Percentiles rank a stretch among this genome's conserved stretches.
These are phyloP conservation scores for Ambrosia trifida DNA, from an alignment of 129 eudicot species.

Conservation along the genomic window DNA sequence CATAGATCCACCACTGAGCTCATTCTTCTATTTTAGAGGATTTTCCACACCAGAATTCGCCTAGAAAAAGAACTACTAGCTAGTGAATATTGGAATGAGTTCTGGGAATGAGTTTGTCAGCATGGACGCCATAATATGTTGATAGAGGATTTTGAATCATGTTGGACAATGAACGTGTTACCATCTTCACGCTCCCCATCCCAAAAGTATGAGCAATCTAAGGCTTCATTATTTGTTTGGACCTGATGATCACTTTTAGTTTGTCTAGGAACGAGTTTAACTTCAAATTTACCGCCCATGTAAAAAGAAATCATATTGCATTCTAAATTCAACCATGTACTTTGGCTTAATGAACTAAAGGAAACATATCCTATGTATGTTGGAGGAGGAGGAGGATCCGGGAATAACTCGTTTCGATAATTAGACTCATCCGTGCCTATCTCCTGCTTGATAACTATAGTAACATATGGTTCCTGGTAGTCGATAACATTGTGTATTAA, in stretches of 20 bases:
- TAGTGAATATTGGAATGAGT: too few relatives aligned
- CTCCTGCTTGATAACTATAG: constrained; percentile 12
- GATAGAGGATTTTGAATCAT: constrained; percentile 16
- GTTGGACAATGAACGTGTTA: not conserved
- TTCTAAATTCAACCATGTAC: constrained; percentile 13
- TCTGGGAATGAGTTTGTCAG: not conserved
- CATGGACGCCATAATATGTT: constrained; percentile 13
- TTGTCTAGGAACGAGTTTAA: not conserved
- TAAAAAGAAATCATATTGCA: constrained; percentile 16
- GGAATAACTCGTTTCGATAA: constrained; percentile 8
- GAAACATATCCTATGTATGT: constrained; percentile 30
- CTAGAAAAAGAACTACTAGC: too few relatives aligned
- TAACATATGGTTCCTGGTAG: constrained; percentile 13
- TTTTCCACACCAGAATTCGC: too few relatives aligned
- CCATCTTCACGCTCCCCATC: constrained; percentile 12
- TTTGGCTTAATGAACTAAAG: constrained; percentile 14
- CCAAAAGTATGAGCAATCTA: constrained; percentile 6
- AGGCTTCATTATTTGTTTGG: not conserved
- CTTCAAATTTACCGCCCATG: constrained; percentile 10
- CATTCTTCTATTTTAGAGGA: too few relatives aligned
- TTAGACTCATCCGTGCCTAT: not conserved
- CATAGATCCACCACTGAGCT: too few relatives aligned
- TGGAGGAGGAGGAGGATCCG: constrained; percentile 12
- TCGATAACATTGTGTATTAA: constrained; percentile 24
- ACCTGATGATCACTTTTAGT: not conserved